Evolutionary conservation across 2,329 filamentous ascomycete species (phyloP).

Genomic region (Tricladium varicosporioides): DNA sequence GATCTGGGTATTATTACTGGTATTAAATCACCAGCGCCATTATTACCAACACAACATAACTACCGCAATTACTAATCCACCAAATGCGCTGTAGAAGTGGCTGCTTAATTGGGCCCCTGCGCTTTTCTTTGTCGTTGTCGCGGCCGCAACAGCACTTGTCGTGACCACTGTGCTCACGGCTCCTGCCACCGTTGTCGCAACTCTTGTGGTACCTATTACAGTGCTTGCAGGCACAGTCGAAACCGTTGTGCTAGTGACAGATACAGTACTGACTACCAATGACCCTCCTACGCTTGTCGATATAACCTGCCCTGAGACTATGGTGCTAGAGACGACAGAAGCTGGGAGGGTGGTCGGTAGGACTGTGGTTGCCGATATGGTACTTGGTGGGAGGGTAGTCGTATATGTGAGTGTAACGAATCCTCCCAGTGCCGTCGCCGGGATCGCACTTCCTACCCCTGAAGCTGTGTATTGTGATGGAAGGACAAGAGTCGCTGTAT

Average conservation of each 20-base stretch:
- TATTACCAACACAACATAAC: too few species aligned
- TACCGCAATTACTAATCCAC: too few species aligned
- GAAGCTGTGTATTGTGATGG: conserved; percentile 45
- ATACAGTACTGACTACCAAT: not conserved
- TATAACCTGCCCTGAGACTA: too few species aligned
- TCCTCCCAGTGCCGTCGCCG: conserved; percentile 41
- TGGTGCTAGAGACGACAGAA: not conserved
- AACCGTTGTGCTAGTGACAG: not conserved
- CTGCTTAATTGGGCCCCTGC: too few species aligned
- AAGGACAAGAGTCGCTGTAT: conserved; percentile 42
- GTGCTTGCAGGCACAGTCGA: conserved; percentile 8
- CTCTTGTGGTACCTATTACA: conserved; percentile 3
- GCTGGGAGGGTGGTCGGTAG: conserved; percentile 10
- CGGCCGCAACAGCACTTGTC: conserved; percentile 1
- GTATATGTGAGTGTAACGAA: conserved; percentile 34
- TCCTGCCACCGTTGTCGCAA: conserved; percentile 7
- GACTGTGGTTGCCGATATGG: conserved; percentile 24
- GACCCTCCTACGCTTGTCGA: not conserved
- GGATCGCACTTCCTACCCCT: conserved; percentile 46
- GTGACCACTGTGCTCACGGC: conserved; percentile 9
- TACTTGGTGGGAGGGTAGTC: conserved; percentile 20
- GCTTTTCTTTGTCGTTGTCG: not conserved
- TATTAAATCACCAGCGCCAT: too few species aligned
- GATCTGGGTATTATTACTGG: too few species aligned
- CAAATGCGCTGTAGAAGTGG: too few species aligned